A percentile compares a stretch with the other conserved stretches of the same genome.
These are phyloP conservation scores for Penicillium sp. DNA, from an alignment of 2,329 filamentous ascomycete genomes.

Conservation along the genomic window DNA sequence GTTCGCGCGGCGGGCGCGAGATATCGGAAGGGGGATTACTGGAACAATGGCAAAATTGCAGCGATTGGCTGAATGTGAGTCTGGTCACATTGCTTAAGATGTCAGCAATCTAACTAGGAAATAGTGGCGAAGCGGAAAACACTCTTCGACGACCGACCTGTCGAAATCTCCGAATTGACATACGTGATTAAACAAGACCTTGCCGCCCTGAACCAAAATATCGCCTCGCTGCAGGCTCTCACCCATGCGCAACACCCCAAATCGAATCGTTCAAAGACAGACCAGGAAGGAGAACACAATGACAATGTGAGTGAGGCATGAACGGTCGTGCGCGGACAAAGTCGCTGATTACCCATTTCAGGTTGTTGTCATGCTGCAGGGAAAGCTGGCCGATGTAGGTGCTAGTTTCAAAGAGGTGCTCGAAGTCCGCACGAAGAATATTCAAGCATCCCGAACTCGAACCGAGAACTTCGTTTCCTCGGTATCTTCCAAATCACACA, in stretches of 20 bases:
- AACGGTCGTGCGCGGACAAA: conserved; percentile 13
- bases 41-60: conserved; percentile 94
- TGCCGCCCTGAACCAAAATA: conserved; percentile 80
- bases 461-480: conserved; percentile 97
- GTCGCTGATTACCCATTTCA: conserved; percentile 24
- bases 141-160: conserved; percentile 92
- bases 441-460: conserved; percentile 85
- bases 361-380: conserved; percentile 83
- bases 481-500: conserved; percentile 74
- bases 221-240: conserved; percentile 75
- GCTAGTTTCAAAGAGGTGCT: conserved; percentile 97
- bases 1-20: conserved; percentile 86
- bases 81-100: background rate
- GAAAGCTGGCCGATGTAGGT: conserved; percentile 86
- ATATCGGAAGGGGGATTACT: conserved; percentile 88
- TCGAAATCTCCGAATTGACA: conserved; percentile 95
- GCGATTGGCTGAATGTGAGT: conserved; percentile 78
- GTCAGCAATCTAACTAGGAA: conserved; percentile 4
- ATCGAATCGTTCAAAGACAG: conserved; percentile 47
- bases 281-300: conserved; percentile 93
- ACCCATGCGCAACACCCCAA: conserved; percentile 74
- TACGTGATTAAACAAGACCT: conserved; percentile 98
- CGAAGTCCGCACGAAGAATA: conserved; percentile 95
- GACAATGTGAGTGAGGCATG: conserved; percentile 66
- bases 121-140: conserved; percentile 91